These are phyloP conservation scores for Macrolepiota albuminosa DNA, from an alignment of 768 basidiomycete species.

Conservation along the genomic window DNA sequence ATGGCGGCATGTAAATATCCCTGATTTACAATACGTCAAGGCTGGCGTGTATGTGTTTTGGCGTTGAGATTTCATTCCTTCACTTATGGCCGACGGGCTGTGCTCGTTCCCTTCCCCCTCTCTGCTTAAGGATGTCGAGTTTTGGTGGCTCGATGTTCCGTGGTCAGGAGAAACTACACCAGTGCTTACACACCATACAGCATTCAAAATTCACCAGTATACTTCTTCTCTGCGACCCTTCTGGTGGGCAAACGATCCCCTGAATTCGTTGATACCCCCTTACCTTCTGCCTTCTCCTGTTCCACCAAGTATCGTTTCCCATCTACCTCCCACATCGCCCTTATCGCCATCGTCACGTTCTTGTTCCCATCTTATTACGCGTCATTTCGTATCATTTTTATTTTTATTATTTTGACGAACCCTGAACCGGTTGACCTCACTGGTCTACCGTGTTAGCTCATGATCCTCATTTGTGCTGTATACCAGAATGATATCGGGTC, in stretches of 20 bases:
- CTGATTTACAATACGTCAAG: not conserved
- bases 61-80: not conserved
- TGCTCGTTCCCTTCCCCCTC: not conserved
- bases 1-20: conserved; percentile 53
- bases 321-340: not conserved
- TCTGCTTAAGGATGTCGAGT: not conserved
- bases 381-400: not conserved
- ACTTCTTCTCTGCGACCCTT: not conserved
- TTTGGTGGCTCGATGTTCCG: not conserved
- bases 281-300: not conserved
- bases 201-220: not conserved
- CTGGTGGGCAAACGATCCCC: conserved; percentile 12
- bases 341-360: not conserved
- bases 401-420: not conserved
- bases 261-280: conserved; percentile 12
- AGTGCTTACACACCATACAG: not conserved
- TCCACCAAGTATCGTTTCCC: not conserved
- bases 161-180: not conserved
- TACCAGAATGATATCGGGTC: not conserved
- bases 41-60: not conserved
- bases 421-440: not conserved
- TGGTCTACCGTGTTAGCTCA: not conserved
- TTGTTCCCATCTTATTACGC: not conserved
- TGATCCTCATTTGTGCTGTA: not conserved
- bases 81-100: conserved; percentile 2